phyloP scores from a whole-genome alignment of 2,329 filamentous ascomycete genomes.

The Aspergillus sp. region DNA sequence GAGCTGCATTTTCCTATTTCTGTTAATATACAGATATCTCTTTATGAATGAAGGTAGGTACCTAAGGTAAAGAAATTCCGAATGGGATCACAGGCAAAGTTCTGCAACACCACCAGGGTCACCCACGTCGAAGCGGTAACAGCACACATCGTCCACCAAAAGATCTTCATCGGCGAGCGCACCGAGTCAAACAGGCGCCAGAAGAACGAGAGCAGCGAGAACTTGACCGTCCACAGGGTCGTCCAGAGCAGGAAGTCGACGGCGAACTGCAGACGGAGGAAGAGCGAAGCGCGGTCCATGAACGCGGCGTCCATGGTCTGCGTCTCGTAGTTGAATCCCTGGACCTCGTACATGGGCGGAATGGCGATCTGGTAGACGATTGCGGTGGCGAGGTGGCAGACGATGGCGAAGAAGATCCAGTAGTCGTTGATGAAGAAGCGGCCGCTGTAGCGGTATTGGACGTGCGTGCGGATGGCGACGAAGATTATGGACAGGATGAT shows the following conservation, averaged over 20 bases:
- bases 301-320: not conserved
- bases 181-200: constrained; percentile 6
- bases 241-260: constrained; percentile 5
- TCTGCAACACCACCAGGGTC: not conserved
- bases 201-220: constrained; percentile 4
- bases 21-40: not conserved
- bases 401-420: constrained; percentile 3
- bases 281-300: not conserved
- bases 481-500: not conserved
- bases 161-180: not conserved
- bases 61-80: constrained; percentile 3
- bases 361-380: constrained; percentile 4
- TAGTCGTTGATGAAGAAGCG: constrained; percentile 1
- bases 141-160: constrained; percentile 3
- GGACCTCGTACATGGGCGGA: constrained; percentile 4
- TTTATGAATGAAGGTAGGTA: not conserved
- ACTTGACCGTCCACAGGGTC: constrained; percentile 5
- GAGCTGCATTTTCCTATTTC: not conserved
- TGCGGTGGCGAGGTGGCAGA: constrained; percentile 1
- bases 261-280: not conserved
- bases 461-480: constrained; percentile 1
- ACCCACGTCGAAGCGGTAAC: constrained; percentile 4
- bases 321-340: not conserved
- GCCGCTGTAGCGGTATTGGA: not conserved
- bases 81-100: constrained; percentile 1